Percentiles rank a stretch among this genome's conserved stretches.
These are phyloP conservation scores for Solanum corneliomulleri DNA, from an alignment of 257 asterid genomes.

Conservation along the genomic window DNA sequence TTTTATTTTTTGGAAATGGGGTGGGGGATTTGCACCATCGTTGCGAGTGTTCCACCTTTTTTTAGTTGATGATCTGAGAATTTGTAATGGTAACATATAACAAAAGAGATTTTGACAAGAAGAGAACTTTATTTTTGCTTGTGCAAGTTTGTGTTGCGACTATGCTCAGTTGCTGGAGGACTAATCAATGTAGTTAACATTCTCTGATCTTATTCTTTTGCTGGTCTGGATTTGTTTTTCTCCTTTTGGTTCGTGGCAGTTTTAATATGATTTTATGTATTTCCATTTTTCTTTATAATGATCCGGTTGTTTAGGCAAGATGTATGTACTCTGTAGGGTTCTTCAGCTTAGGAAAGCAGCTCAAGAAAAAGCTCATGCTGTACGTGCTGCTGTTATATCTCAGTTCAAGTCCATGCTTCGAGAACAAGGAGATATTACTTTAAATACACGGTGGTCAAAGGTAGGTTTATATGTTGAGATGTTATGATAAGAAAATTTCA, in stretches of 20 bases:
- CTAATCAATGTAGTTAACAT: neutral
- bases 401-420: slow-evolving; percentile 74
- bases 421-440: slow-evolving; percentile 58
- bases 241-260: neutral
- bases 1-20: neutral
- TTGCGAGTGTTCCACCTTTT: neutral
- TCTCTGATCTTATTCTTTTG: neutral
- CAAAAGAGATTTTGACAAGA: neutral
- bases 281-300: neutral
- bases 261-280: neutral
- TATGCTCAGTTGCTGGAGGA: neutral
- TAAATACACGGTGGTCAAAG: slow-evolving; percentile 89
- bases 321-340: slow-evolving; percentile 40
- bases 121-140: neutral
- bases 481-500: neutral
- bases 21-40: neutral
- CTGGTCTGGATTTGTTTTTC: neutral
- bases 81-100: neutral
- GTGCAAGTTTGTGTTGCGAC: neutral
- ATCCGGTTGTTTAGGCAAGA: slow-evolving; percentile 3
- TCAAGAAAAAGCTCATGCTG: slow-evolving; percentile 74
- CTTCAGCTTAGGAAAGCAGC: slow-evolving; percentile 57
- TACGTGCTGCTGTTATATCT: slow-evolving; percentile 56
- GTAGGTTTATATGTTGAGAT: slow-evolving; percentile 19
- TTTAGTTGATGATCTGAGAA: neutral